Evolutionary conservation across 345 rosid genomes (phyloP).

Genomic region (Anacardium occidentale): DNA sequence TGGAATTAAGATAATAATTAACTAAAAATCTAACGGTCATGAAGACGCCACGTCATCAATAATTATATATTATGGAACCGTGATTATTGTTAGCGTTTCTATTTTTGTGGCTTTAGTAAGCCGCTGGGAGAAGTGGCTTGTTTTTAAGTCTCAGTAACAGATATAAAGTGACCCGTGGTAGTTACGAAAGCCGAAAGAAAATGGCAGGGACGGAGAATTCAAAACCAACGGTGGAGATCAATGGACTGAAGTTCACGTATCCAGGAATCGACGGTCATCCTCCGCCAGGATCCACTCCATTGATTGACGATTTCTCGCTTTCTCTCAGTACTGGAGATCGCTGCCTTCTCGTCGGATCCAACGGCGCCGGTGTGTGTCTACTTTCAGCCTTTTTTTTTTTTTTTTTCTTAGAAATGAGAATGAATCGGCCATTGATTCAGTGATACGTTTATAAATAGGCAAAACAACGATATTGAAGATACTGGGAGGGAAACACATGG

Average conservation of each 20-base stretch:
- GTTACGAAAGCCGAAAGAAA: constrained; percentile 16
- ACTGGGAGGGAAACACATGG: constrained; percentile 96
- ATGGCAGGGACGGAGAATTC: constrained; percentile 39
- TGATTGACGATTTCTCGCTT: constrained; percentile 68
- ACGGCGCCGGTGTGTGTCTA: constrained; percentile 71
- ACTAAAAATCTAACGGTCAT: not conserved
- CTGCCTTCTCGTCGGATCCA: constrained; percentile 96
- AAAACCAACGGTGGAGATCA: constrained; percentile 57
- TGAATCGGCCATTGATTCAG: not conserved
- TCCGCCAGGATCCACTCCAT: constrained; percentile 75
- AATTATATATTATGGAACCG: not conserved
- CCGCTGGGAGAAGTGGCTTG: not conserved
- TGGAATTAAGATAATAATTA: not conserved
- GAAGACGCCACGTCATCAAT: constrained; percentile 3
- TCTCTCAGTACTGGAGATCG: constrained; percentile 64
- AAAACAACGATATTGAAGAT: constrained; percentile 91
- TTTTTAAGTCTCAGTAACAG: no score
- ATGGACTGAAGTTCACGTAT: constrained; percentile 82
- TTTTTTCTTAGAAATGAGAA: not conserved
- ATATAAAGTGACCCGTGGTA: not conserved
- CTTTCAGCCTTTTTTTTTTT: not conserved
- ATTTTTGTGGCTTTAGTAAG: not conserved
- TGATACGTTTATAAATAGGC: constrained; percentile 34
- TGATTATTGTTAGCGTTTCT: not conserved
- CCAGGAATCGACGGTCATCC: constrained; percentile 97